These are phyloP conservation scores for Penicillium parvum DNA, from an alignment of 495 filamentous ascomycete genomes.

Conservation along the genomic window DNA sequence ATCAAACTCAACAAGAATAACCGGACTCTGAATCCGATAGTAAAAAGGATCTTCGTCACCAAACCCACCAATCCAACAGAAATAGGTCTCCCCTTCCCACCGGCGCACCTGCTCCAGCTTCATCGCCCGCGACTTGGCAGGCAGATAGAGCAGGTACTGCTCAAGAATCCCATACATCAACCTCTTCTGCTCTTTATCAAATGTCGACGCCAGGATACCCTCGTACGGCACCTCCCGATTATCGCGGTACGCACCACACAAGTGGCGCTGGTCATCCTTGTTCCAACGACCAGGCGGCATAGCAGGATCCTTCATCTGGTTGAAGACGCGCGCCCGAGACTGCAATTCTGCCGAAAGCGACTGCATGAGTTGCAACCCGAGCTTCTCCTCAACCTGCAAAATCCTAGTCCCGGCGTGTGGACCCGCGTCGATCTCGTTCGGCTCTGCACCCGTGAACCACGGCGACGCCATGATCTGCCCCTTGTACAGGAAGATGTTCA, in stretches of 20 bases:
- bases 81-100: slow-evolving; percentile 63
- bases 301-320: slow-evolving; percentile 49
- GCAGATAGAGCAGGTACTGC: slow-evolving; percentile 63
- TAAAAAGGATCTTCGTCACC: slow-evolving; percentile 68
- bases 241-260: slow-evolving; percentile 71
- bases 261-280: slow-evolving; percentile 65
- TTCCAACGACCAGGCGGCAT: slow-evolving; percentile 72
- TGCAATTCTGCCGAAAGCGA: slow-evolving; percentile 46
- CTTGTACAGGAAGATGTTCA: slow-evolving; percentile 60
- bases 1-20: slow-evolving; percentile 71
- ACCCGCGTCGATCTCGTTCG: slow-evolving; percentile 65
- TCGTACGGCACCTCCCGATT: slow-evolving; percentile 74
- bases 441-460: slow-evolving; percentile 74
- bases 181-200: slow-evolving; percentile 44
- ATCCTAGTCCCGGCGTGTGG: slow-evolving; percentile 57
- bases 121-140: slow-evolving; percentile 43
- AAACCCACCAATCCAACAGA: slow-evolving; percentile 68
- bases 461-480: slow-evolving; percentile 60
- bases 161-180: slow-evolving; percentile 52
- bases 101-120: slow-evolving; percentile 47
- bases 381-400: slow-evolving; percentile 58
- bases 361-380: slow-evolving; percentile 66
- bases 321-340: slow-evolving; percentile 51
- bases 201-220: slow-evolving; percentile 46
- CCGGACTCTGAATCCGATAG: slow-evolving; percentile 69